These are phyloP conservation scores for Sugiyamaella floridensis DNA, from an alignment of 805 yeast genomes.

Conservation along the genomic window DNA sequence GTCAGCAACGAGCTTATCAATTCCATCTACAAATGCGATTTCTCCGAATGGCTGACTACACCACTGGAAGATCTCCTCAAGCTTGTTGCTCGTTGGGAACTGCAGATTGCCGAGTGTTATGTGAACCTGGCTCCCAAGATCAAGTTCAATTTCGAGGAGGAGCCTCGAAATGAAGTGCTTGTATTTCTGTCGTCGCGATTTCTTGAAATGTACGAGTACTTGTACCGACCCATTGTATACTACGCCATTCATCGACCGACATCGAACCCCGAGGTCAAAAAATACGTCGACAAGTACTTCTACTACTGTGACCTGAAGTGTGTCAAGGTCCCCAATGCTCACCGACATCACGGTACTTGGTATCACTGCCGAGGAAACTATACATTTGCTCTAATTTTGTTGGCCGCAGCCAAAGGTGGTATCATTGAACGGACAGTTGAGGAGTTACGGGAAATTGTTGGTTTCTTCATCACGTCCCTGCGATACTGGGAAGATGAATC, in stretches of 20 bases:
- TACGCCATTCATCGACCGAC: constrained; percentile 12
- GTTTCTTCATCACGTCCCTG: constrained; percentile 7
- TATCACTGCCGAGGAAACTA: constrained; percentile 12
- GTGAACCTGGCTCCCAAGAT: constrained; percentile 14
- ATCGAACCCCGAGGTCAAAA: constrained; percentile 8
- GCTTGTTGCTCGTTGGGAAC: constrained; percentile 11
- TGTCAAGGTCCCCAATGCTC: constrained; percentile 9
- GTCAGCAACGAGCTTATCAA: constrained; percentile 11
- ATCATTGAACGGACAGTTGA: constrained; percentile 5
- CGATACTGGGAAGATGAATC: constrained; percentile 8
- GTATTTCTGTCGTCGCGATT: constrained; percentile 12
- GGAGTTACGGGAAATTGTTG: constrained; percentile 8
- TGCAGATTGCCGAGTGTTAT: constrained; percentile 13
- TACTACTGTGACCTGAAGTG: constrained; percentile 9
- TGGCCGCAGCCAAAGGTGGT: constrained; percentile 13
- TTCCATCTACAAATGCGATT: constrained; percentile 10
- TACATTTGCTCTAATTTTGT: constrained; percentile 8
- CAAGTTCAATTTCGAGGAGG: constrained; percentile 9
- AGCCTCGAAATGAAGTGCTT: constrained; percentile 10
- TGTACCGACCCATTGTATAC: constrained; percentile 15
- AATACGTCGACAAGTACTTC: constrained; percentile 13
- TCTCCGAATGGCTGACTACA: constrained; percentile 8
- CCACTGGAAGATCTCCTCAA: constrained; percentile 12
- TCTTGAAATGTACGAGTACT: constrained; percentile 12
- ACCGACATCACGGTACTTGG: constrained; percentile 18